Evolutionary conservation across 306 rosid genomes (phyloP).

Genomic region (Morella rubra): DNA sequence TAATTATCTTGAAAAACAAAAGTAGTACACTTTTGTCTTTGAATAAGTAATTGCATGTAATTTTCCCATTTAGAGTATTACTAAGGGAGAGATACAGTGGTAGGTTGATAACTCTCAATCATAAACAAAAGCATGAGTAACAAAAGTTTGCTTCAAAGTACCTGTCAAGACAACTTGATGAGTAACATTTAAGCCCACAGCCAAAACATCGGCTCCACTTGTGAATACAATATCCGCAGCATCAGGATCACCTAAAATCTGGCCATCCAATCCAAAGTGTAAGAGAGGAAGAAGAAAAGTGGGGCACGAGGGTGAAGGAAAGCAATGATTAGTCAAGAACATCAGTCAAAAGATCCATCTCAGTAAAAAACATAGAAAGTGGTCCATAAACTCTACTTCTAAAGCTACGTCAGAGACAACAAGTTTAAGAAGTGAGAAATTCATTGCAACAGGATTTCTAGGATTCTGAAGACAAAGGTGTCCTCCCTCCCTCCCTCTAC

Average conservation of each 20-base stretch:
- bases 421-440: neutral
- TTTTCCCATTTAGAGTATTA: no score
- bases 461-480: neutral
- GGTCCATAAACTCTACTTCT: neutral
- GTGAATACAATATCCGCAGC: slow-evolving; percentile 93
- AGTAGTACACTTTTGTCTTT: neutral
- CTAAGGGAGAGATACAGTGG: neutral
- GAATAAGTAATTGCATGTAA: neutral
- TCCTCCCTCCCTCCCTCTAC: neutral
- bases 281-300: slow-evolving; percentile 3
- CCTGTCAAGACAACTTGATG: slow-evolving; percentile 87
- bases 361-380: neutral
- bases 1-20: neutral
- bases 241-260: slow-evolving; percentile 94
- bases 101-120: neutral
- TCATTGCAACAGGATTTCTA: neutral
- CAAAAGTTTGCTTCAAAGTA: slow-evolving; percentile 22
- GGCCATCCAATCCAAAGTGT: slow-evolving; percentile 20
- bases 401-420: neutral
- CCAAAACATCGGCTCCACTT: slow-evolving; percentile 75
- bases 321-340: neutral
- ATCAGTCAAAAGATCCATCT: slow-evolving; percentile 1
- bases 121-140: neutral
- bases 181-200: slow-evolving; percentile 84
- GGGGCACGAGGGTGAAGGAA: neutral